phyloP scores from a whole-genome alignment of 1,284 basidiomycete genomes.

The Boletus calvinii region DNA sequence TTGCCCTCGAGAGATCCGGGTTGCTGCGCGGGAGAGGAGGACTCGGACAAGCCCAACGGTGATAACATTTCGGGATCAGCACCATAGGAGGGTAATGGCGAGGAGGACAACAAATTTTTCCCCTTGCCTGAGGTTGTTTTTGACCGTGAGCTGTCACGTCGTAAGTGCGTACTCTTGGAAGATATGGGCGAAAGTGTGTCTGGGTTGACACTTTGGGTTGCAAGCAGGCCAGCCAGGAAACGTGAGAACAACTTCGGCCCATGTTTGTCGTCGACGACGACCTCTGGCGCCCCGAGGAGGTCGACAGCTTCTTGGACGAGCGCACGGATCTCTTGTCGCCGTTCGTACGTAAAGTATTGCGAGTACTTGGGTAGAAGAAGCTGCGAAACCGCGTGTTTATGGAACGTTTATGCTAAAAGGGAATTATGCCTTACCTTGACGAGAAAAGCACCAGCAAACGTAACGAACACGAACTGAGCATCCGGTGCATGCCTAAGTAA shows the following conservation, averaged over 20 bases:
- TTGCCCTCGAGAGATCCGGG: constrained; percentile 1
- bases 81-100: constrained; percentile 13
- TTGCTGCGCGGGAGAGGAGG: constrained; percentile 21
- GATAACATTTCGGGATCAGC: constrained; percentile 14
- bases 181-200: constrained; percentile 34
- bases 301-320: constrained; percentile 65
- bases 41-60: constrained; percentile 15
- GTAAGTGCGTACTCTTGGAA: constrained; percentile 14
- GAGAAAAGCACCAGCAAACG: constrained; percentile 79
- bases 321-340: constrained; percentile 57
- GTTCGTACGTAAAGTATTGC: constrained; percentile 51
- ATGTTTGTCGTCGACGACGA: constrained; percentile 73
- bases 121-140: constrained; percentile 10
- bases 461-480: constrained; percentile 80
- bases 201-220: constrained; percentile 48
- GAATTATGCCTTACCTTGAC: constrained; percentile 53
- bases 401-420: not conserved
- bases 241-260: constrained; percentile 72
- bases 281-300: constrained; percentile 60
- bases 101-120: constrained; percentile 14
- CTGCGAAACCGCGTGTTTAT: constrained; percentile 34
- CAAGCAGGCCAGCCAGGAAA: constrained; percentile 70
- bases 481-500: constrained; percentile 78
- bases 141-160: constrained; percentile 15
- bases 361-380: constrained; percentile 73